phyloP scores from a whole-genome alignment of 352 stramenopile species.

The Hyphochytrium catenoides region DNA sequence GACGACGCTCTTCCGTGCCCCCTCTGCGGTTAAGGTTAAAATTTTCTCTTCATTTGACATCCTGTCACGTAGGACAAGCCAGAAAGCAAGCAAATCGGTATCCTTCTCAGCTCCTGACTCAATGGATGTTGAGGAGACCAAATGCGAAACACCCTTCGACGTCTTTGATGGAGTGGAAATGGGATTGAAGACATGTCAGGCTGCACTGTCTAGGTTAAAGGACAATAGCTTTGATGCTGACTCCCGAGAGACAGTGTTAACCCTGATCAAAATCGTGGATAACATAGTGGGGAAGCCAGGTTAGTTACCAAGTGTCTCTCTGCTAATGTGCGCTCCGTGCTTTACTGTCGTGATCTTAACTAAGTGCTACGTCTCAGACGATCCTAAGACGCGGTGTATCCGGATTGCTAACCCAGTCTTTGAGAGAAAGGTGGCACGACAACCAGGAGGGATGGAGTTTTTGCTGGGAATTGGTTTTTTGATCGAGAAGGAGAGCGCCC shows the following conservation, averaged over 20 bases:
- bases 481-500: slow-evolving; percentile 19
- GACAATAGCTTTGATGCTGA: slow-evolving; percentile 45
- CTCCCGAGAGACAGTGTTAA: slow-evolving; percentile 24
- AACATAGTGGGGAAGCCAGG: slow-evolving; percentile 53
- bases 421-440: slow-evolving; percentile 26
- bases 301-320: slow-evolving; percentile 8
- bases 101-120: too few species aligned
- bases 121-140: too few species aligned
- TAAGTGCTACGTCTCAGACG: slow-evolving; percentile 16
- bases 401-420: slow-evolving; percentile 45
- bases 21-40: too few species aligned
- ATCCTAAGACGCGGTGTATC: slow-evolving; percentile 53
- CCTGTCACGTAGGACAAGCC: too few species aligned
- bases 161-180: too few species aligned
- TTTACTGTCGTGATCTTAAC: not conserved
- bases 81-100: too few species aligned
- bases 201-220: too few species aligned
- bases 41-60: too few species aligned
- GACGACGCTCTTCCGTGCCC: too few species aligned
- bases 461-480: slow-evolving; percentile 32
- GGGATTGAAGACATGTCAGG: too few species aligned
- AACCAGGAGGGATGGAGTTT: slow-evolving; percentile 41
- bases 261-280: slow-evolving; percentile 55
- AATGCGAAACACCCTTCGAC: too few species aligned
- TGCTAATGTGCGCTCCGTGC: not conserved